Evolutionary conservation across 768 basidiomycete genomes (phyloP).

Genomic region (Lactarius sanguifluus): DNA sequence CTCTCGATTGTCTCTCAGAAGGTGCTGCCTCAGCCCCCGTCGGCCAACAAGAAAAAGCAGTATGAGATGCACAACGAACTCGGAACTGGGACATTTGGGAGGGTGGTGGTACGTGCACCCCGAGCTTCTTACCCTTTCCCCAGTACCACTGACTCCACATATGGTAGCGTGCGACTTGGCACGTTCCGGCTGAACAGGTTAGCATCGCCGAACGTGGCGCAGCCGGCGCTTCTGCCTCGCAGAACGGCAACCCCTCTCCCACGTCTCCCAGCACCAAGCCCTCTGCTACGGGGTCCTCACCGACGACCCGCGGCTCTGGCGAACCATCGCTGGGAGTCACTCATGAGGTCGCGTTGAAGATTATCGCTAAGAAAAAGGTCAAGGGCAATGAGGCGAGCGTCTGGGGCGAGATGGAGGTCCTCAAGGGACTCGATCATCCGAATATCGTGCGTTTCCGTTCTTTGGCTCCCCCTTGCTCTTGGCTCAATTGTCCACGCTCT

Average conservation of each 20-base stretch:
- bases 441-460: slow-evolving; percentile 66
- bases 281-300: slow-evolving; percentile 32
- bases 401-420: slow-evolving; percentile 91
- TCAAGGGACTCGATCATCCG: slow-evolving; percentile 85
- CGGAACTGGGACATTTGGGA: slow-evolving; percentile 87
- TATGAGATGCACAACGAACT: slow-evolving; percentile 73
- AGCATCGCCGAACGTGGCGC: slow-evolving; percentile 60
- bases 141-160: not conserved
- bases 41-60: slow-evolving; percentile 81
- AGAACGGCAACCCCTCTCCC: not conserved
- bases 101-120: slow-evolving; percentile 66
- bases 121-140: not conserved
- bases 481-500: not conserved
- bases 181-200: slow-evolving; percentile 63
- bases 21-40: slow-evolving; percentile 79
- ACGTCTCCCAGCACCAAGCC: slow-evolving; percentile 9
- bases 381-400: slow-evolving; percentile 88
- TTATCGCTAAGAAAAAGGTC: slow-evolving; percentile 94
- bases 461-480: slow-evolving; percentile 18
- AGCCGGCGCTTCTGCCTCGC: slow-evolving; percentile 37
- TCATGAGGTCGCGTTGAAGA: slow-evolving; percentile 82
- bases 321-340: slow-evolving; percentile 39
- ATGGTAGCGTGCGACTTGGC: slow-evolving; percentile 71
- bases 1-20: slow-evolving; percentile 45
- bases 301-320: slow-evolving; percentile 31